Evolutionary conservation across 495 filamentous ascomycete genomes (phyloP).

Genomic region (Hypomontagnella submonticulosa): DNA sequence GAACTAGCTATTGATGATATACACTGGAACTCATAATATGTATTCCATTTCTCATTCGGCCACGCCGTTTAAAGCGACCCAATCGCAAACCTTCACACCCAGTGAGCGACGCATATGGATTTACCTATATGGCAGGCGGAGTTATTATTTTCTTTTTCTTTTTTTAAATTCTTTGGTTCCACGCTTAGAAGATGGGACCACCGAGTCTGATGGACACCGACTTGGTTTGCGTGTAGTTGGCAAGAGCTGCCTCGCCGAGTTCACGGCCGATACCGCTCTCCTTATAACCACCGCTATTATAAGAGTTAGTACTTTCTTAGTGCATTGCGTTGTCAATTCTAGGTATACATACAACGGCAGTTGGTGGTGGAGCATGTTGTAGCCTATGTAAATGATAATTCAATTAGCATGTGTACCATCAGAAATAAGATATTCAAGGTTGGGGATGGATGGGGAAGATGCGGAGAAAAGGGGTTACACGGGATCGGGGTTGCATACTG

Average conservation of each 20-base stretch:
- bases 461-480: background rate
- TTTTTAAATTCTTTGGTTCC: constrained; percentile 11
- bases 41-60: constrained; percentile 18
- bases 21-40: constrained; percentile 12
- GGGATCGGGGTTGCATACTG: constrained; percentile 51
- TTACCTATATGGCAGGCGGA: constrained; percentile 7
- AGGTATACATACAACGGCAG: constrained; percentile 65
- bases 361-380: constrained; percentile 84
- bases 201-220: constrained; percentile 65
- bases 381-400: constrained; percentile 24
- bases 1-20: constrained; percentile 27
- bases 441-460: no score
- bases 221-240: constrained; percentile 89
- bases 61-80: constrained; percentile 14
- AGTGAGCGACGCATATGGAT: constrained; percentile 13
- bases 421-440: no score
- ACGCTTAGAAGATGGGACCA: constrained; percentile 54
- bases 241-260: constrained; percentile 89
- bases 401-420: background rate
- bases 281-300: constrained; percentile 79
- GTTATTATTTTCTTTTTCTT: constrained; percentile 7
- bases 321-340: background rate
- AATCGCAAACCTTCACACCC: constrained; percentile 8
- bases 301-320: background rate
- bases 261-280: constrained; percentile 93